Evolutionary conservation across 768 basidiomycete genomes (phyloP).

Genomic region (Peribolospora baueri): DNA sequence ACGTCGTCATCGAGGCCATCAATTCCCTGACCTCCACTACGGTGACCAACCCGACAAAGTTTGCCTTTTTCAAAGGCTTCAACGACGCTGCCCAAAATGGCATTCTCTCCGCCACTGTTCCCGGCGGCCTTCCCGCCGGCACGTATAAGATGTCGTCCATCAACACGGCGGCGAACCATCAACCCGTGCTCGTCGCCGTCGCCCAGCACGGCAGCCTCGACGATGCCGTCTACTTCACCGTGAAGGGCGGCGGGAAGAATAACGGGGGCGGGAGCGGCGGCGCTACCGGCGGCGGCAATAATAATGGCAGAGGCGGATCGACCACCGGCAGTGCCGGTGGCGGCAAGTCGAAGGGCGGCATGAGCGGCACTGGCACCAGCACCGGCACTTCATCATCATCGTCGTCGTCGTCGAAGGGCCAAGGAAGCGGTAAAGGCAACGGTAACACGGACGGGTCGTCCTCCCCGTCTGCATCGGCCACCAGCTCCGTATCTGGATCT

Average conservation of each 20-base stretch:
- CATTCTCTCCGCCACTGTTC: slow-evolving; percentile 29
- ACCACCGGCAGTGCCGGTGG: not conserved
- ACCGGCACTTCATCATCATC: not conserved
- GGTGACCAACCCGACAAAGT: slow-evolving; percentile 28
- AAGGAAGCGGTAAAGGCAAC: not conserved
- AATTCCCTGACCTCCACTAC: slow-evolving; percentile 25
- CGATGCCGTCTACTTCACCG: slow-evolving; percentile 29
- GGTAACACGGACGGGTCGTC: too few species aligned
- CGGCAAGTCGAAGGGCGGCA: not conserved
- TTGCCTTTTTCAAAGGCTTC: slow-evolving; percentile 32
- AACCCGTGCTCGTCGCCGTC: slow-evolving; percentile 23
- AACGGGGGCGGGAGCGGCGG: not conserved
- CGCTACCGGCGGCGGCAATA: too few species aligned
- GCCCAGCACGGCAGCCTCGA: slow-evolving; percentile 39
- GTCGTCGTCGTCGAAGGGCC: not conserved
- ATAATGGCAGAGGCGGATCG: not conserved
- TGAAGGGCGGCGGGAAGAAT: not conserved
- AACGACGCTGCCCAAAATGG: slow-evolving; percentile 27
- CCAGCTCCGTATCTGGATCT: too few species aligned
- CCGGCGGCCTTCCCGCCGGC: slow-evolving; percentile 33
- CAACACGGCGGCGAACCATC: slow-evolving; percentile 34
- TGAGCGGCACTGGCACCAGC: not conserved
- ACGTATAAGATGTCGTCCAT: slow-evolving; percentile 31
- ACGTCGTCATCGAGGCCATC: slow-evolving; percentile 33
- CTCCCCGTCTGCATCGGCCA: too few species aligned